Conservation (phyloP, 2,329 filamentous ascomycete species). For the Arachnopeziza araneosa region DNA sequence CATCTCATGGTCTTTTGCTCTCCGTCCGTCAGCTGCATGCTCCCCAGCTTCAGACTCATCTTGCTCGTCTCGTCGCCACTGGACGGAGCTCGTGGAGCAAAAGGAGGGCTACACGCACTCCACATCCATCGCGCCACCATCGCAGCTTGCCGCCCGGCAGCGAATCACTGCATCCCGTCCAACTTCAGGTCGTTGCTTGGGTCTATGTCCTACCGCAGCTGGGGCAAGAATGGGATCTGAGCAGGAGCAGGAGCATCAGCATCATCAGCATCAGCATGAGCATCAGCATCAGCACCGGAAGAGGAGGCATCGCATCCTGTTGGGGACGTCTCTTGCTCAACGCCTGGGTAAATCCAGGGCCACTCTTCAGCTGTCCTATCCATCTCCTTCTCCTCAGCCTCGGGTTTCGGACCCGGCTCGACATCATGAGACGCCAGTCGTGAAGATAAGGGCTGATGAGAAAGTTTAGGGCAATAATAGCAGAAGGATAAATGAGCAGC, state of each 20-base stretch:
- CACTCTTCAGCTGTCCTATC: neutral
- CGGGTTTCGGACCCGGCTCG: neutral
- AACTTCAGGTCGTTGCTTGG: neutral
- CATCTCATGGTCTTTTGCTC: neutral
- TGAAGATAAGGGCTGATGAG: neutral
- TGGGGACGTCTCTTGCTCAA: neutral
- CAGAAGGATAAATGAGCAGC: neutral
- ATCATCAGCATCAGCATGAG: too few relatives aligned
- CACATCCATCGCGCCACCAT: neutral
- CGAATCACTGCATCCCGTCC: too few relatives aligned
- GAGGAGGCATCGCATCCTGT: neutral
- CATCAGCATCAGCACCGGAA: neutral
- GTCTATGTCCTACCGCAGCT: neutral
- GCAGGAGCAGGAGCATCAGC: too few relatives aligned
- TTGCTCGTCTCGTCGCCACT: neutral
- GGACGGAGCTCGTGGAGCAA: neutral
- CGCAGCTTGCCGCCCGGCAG: too few relatives aligned
- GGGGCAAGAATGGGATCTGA: neutral
- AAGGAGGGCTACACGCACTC: neutral
- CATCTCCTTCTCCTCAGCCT: neutral
- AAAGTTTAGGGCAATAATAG: neutral
- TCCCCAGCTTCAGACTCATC: neutral
- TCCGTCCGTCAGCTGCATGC: neutral
- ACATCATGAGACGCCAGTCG: neutral
- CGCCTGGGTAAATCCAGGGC: neutral